These are phyloP conservation scores for Amanita inopinata DNA, from an alignment of 768 basidiomycete species.

Conservation along the genomic window DNA sequence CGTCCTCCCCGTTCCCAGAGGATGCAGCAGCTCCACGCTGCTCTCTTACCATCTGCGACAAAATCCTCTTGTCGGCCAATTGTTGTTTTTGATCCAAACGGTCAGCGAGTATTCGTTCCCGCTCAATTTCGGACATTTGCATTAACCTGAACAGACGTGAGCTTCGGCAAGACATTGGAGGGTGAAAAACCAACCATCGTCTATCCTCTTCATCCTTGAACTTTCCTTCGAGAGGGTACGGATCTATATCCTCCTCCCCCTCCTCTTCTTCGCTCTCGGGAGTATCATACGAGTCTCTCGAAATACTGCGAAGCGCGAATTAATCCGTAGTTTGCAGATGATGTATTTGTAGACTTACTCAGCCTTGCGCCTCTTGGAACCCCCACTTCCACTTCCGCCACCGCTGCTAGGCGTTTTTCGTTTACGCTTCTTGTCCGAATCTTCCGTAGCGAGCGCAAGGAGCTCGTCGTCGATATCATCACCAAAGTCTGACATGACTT, in stretches of 20 bases:
- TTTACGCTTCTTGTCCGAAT: constrained; percentile 56
- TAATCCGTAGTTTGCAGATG: neutral
- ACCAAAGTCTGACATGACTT: constrained; percentile 41
- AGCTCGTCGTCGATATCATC: constrained; percentile 60
- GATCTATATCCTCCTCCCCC: constrained; percentile 34
- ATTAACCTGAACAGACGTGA: constrained; percentile 46
- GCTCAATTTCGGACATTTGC: constrained; percentile 75
- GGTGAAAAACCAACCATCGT: constrained; percentile 48
- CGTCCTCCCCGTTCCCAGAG: constrained; percentile 27
- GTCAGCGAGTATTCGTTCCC: constrained; percentile 77
- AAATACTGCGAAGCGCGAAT: constrained; percentile 19
- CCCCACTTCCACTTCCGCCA: constrained; percentile 9
- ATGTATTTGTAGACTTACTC: constrained; percentile 39
- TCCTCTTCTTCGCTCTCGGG: constrained; percentile 59
- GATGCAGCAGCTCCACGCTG: constrained; percentile 40
- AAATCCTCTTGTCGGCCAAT: constrained; percentile 55
- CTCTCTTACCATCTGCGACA: constrained; percentile 66
- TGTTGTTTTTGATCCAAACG: constrained; percentile 77
- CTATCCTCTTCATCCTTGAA: constrained; percentile 81
- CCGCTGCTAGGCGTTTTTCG: constrained; percentile 32
- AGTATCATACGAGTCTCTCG: constrained; percentile 42
- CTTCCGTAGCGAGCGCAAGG: constrained; percentile 64
- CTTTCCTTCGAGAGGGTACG: constrained; percentile 88
- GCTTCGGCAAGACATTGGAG: constrained; percentile 5
- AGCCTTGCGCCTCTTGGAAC: constrained; percentile 54